Percentiles rank a stretch among this genome's conserved stretches.
Evolutionary conservation across 306 rosid genomes (phyloP).

Genomic region (Mimosa pudica): DNA sequence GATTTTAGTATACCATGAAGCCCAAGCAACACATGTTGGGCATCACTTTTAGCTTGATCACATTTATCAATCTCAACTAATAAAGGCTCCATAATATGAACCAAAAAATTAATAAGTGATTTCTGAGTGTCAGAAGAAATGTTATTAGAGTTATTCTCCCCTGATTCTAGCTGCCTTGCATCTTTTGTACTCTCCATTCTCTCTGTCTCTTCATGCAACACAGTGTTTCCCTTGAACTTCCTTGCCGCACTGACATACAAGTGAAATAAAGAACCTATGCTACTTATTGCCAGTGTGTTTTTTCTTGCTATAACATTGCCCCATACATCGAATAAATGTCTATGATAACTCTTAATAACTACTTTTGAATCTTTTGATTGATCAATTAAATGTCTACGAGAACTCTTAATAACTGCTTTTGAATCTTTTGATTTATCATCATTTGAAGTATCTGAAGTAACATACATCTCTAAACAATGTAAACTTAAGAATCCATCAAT

Average conservation of each 20-base stretch:
- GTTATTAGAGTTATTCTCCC: constrained; percentile 41
- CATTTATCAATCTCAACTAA: constrained; percentile 50
- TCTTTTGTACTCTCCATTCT: constrained; percentile 37
- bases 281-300: constrained; percentile 62
- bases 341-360: constrained; percentile 70
- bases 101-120: constrained; percentile 68
- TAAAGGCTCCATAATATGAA: constrained; percentile 78
- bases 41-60: constrained; percentile 40
- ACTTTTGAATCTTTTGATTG: constrained; percentile 48
- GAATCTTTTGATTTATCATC: constrained; percentile 50
- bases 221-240: constrained; percentile 52
- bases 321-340: constrained; percentile 74
- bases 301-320: constrained; percentile 53
- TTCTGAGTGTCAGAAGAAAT: constrained; percentile 59
- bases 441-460: constrained; percentile 40
- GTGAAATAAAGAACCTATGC: constrained; percentile 65
- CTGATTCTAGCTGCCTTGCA: constrained; percentile 42
- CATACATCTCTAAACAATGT: constrained; percentile 57
- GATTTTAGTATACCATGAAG: constrained; percentile 61
- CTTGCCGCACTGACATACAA: constrained; percentile 59
- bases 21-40: constrained; percentile 45
- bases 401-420: constrained; percentile 61
- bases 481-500: constrained; percentile 78
- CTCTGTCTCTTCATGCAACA: constrained; percentile 43
- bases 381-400: constrained; percentile 73